These are phyloP conservation scores for Sugiyamaella americana DNA, from an alignment of 805 yeast genomes.

Conservation along the genomic window DNA sequence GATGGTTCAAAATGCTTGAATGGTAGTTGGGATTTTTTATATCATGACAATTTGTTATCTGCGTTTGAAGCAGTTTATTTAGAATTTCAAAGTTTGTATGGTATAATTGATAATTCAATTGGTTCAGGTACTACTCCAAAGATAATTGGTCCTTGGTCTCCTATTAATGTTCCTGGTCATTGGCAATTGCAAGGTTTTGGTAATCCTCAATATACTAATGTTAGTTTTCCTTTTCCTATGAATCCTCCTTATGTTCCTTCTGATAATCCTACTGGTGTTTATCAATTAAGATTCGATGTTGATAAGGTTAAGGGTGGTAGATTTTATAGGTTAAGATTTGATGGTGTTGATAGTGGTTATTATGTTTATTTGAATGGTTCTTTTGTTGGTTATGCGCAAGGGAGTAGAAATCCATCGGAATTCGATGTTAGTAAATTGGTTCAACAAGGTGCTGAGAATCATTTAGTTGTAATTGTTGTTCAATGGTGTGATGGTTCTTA, in stretches of 20 bases:
- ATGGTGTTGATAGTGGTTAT: slow-evolving; percentile 35
- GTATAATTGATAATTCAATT: not conserved
- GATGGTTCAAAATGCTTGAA: slow-evolving; percentile 16
- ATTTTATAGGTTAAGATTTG: slow-evolving; percentile 29
- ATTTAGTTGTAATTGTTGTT: slow-evolving; percentile 28
- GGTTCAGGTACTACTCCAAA: not conserved
- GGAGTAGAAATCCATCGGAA: slow-evolving; percentile 34
- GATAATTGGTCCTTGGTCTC: slow-evolving; percentile 10
- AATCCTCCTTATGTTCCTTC: slow-evolving; percentile 34
- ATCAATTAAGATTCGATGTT: slow-evolving; percentile 25
- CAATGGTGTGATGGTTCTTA: slow-evolving; percentile 34
- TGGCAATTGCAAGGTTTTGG: slow-evolving; percentile 37
- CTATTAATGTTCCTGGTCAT: slow-evolving; percentile 32
- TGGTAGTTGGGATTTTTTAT: slow-evolving; percentile 27
- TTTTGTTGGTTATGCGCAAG: slow-evolving; percentile 32
- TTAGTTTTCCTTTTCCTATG: slow-evolving; percentile 30
- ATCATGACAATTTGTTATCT: slow-evolving; percentile 12
- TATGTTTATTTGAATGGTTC: slow-evolving; percentile 32
- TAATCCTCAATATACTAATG: slow-evolving; percentile 34
- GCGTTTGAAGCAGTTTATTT: slow-evolving; percentile 3
- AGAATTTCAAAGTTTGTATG: not conserved
- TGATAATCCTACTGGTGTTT: slow-evolving; percentile 34
- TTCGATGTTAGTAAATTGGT: slow-evolving; percentile 25
- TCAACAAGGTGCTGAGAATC: slow-evolving; percentile 12
- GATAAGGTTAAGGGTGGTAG: slow-evolving; percentile 9